Evolutionary conservation across 805 yeast genomes (phyloP), one percentile per base, ranked within the genome.

Genomic region (Yarrowia sp.): DNA sequence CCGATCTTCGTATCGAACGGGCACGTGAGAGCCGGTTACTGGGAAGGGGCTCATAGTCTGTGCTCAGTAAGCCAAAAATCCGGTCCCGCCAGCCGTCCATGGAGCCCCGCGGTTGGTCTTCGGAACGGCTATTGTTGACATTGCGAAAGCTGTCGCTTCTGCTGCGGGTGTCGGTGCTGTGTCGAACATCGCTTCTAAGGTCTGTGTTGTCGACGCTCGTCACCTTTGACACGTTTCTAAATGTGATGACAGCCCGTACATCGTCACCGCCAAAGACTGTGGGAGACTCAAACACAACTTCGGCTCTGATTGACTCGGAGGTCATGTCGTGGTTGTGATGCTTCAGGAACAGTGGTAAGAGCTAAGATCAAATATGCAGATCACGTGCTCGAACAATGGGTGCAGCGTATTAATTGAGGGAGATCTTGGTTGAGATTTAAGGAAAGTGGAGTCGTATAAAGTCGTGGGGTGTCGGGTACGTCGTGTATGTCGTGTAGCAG

Each of bases 221-320:
- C 17, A 24, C 24, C 22, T 65, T 52, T 32, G 68, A 65, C n/a
- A 67, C 63, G 65, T 75, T 74, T 22, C 70, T 64, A 65, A 78
- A 77, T 16, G 73, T 73, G 38, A 78, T 70, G 24, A 69, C 67
- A 32, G 75, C 72, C n/a, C 67, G 44, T 43, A 78, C 68, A n/a
- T 66, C 66, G 43, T 76, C 78, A 26, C 81, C 81, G 1, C 79
- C 78, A 67, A 77, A 78, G 12, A 76, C 75, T 38, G 74, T 72
- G 14, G 77, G 74, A 36, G 70, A 70, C 51, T 77, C 78, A 62
- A 78, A 73, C 33, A 71, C 69, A 8, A 76, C 79, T 51, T 75
- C 79, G 32, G 78, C 77, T 56, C 73, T 4, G 35, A 61, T 46
- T n/a, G 56, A 26, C 30, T 44, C 46, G 14, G 61, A 8, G 14